Evolutionary conservation across 176 grass and related monocot genomes (phyloP), one percentile per base, ranked within the genome.

Genomic region (Oryza glumipatula): DNA sequence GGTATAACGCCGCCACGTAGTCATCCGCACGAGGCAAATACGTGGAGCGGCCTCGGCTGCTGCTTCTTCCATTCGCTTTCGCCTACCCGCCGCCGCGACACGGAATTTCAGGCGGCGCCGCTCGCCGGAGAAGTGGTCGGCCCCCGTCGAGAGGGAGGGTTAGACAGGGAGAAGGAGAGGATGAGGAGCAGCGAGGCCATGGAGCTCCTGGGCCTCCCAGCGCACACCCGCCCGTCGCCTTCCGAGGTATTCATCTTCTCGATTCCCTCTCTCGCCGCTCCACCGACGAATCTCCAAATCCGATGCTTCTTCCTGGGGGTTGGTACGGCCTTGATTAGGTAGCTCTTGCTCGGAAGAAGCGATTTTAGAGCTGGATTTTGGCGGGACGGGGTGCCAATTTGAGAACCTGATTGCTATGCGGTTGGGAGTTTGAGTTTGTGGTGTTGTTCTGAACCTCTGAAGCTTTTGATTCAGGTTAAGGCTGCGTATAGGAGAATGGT

Each of bases 401-500:
- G 69, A 43, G 19, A 15, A 56, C 58, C 58, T 63, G 21, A 10
- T 23, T n/a, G 21, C 2, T 23, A 3, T 23, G 9, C 58, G 1
- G 58, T n/a, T 63, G 19, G 19, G 14, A 6, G 21, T 14, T 61
- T 44, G 52, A 82, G 69, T 63, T 73, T 1, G 3, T 19, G 0
- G 68, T 70, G 26, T 0, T 4, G 24, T 81, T 81, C 54, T 39
- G 15, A 30, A 30, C 22, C 43, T 28, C 61, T 85, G 3, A 84
- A 21, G 12, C 67, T 33, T 33, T n/a, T 12, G 46, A 21, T 93
- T 43, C 89, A 97, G 94, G 86, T 94, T 1, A 97, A 97, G 67
- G 91, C 91, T 65, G 94, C 91, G 67, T 97, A 94, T 69, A 94
- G 80, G 63, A 93, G 83, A 82, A 94, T 92, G 88, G 94, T 76